Evolutionary conservation across 2,329 filamentous ascomycete species (phyloP).

Genomic region (Parastagonospora nodorum): DNA sequence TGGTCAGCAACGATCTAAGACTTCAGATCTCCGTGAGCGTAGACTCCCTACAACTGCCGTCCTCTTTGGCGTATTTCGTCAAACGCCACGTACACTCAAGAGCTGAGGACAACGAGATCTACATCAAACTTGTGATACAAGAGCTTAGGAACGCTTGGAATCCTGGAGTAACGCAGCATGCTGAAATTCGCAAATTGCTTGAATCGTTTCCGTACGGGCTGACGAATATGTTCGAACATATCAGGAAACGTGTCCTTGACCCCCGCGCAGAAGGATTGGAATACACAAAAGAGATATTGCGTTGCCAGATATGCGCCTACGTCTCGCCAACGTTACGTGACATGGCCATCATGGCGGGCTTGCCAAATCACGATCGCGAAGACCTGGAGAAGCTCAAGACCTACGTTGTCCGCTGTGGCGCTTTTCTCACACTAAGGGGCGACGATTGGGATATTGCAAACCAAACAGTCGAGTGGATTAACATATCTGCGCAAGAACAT

Average conservation of each 20-base stretch:
- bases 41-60: conserved; percentile 17
- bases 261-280: conserved; percentile 20
- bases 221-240: conserved; percentile 30
- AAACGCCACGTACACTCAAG: conserved; percentile 27
- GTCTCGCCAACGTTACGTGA: conserved; percentile 27
- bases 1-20: conserved; percentile 23
- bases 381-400: conserved; percentile 19
- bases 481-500: conserved; percentile 25
- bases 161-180: conserved; percentile 12
- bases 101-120: conserved; percentile 28
- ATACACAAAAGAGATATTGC: conserved; percentile 31
- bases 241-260: conserved; percentile 22
- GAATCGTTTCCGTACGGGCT: conserved; percentile 30
- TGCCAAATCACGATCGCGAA: conserved; percentile 18
- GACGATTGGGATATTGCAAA: conserved; percentile 21
- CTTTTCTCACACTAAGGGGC: conserved; percentile 23
- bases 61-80: conserved; percentile 26
- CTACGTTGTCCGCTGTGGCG: conserved; percentile 26
- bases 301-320: conserved; percentile 21
- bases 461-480: conserved; percentile 29
- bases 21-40: conserved; percentile 20
- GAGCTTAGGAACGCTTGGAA: conserved; percentile 26
- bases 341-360: conserved; percentile 26
- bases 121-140: conserved; percentile 27
- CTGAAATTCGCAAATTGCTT: conserved; percentile 22